These are phyloP conservation scores for Globisporangium heterothallicum DNA, from an alignment of 352 stramenopile species.

Conservation along the genomic window DNA sequence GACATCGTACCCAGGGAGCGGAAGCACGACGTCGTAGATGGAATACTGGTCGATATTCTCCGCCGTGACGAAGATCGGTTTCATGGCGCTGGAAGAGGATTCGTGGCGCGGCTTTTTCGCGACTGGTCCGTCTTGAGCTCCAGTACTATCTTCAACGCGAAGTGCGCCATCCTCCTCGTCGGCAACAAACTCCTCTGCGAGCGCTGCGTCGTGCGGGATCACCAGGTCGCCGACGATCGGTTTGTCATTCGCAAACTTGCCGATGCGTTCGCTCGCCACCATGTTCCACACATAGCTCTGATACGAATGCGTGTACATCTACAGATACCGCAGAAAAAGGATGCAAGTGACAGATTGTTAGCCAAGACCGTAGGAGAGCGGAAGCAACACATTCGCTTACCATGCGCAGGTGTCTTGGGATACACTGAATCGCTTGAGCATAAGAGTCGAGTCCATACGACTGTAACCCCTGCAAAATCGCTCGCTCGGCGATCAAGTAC, in stretches of 20 bases:
- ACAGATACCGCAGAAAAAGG: conserved; percentile 56
- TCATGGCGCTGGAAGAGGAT: too few relatives aligned
- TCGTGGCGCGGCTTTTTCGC: too few relatives aligned
- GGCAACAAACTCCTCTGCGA: too few relatives aligned
- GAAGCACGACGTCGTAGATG: conserved; percentile 93
- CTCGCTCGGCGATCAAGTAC: conserved; percentile 63
- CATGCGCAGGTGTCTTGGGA: too few relatives aligned
- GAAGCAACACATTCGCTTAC: too few relatives aligned
- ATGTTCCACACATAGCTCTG: conserved; percentile 96
- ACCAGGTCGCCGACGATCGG: conserved; percentile 90
- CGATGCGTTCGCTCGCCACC: conserved; percentile 88
- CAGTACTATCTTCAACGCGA: conserved; percentile 13
- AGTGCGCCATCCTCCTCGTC: conserved; percentile 3
- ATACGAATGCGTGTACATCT: conserved; percentile 76
- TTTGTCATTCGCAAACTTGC: conserved; percentile 42
- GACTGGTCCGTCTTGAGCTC: too few relatives aligned
- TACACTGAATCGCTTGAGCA: too few relatives aligned
- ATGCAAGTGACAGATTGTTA: too few relatives aligned
- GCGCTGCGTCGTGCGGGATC: conserved; percentile 10
- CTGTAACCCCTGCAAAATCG: conserved; percentile 65
- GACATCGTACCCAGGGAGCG: conserved; percentile 88
- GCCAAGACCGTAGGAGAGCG: too few relatives aligned
- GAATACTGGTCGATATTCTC: conserved; percentile 83
- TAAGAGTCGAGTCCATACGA: conserved; percentile 73
- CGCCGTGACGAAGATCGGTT: conserved; percentile 66